Conservation (phyloP, 805 yeast species). For the Lipomyces japonicus region DNA sequence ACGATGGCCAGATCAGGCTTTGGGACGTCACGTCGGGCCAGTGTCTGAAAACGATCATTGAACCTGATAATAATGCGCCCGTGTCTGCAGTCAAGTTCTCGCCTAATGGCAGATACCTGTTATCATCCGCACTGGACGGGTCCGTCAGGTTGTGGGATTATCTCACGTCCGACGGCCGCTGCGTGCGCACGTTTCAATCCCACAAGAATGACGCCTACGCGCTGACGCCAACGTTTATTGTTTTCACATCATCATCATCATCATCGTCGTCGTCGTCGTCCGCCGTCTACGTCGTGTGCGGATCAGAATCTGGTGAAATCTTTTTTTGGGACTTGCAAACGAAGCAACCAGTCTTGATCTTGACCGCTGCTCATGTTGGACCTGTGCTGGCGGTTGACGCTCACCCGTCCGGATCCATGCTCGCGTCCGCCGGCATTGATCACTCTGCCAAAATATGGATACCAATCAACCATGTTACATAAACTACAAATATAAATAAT, state of each 20-base stretch:
- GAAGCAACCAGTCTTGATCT: constrained; percentile 45
- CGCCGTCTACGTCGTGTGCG: constrained; percentile 55
- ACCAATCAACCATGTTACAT: not conserved
- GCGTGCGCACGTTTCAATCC: constrained; percentile 62
- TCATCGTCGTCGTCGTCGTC: not conserved
- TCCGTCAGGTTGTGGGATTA: constrained; percentile 82
- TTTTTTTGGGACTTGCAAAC: constrained; percentile 66
- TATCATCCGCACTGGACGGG: constrained; percentile 81
- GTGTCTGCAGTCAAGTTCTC: constrained; percentile 69
- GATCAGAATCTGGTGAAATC: constrained; percentile 54
- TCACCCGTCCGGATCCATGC: constrained; percentile 24
- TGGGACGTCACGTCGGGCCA: constrained; percentile 89
- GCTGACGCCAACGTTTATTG: constrained; percentile 53
- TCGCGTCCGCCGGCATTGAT: constrained; percentile 30
- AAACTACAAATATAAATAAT: not conserved
- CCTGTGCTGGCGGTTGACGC: constrained; percentile 30
- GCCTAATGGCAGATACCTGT: constrained; percentile 78
- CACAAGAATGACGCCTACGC: constrained; percentile 46
- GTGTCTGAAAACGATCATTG: constrained; percentile 83
- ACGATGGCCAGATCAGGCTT: constrained; percentile 84
- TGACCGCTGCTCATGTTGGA: constrained; percentile 30
- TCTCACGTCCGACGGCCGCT: constrained; percentile 69
- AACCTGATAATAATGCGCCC: constrained; percentile 69
- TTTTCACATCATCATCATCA: not conserved
- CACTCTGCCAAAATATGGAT: constrained; percentile 17